Base-by-base conservation (phyloP, 371 early-diverging fungal genomes). In the Cokeromyces recurvatus region DNA sequence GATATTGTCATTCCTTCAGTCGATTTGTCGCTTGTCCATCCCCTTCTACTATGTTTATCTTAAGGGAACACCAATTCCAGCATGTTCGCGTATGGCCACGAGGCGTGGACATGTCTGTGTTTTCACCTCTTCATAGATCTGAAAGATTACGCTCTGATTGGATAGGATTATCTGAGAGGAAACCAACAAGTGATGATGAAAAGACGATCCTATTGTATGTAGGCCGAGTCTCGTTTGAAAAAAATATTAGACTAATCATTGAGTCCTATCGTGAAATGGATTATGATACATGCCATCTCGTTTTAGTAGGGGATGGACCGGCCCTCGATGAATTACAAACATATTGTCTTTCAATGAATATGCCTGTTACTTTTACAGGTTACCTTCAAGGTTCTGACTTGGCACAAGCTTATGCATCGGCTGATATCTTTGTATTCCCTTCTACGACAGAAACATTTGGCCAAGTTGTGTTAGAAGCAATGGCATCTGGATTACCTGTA, bases 401-500 rank as follows among this genome's bases (percentile, higher is more conserved):
- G 16, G 59, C 67, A 6, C 47, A 67, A 17, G 71, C 67, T 0
- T 75, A 66, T 53, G 71, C 75, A 0, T 75, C 75, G 3, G 69
- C 75, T 21, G 75, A 75, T 48, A 38, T 75, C 2, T 75, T 75
- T 65, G 67, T 65, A 0, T 75, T 75, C 23, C 69, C 75, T 16
- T 71, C 71, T 6, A 38, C 43, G 4, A 71, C 71, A 9, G 75
- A 75, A 22, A 75, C 75, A n/a, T 75, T 71, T 63, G 75, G 75
- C 11, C 75, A 75, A 25, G 71, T 75, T 3, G 71, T 75, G 0
- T 40, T 75, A 38, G 71, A 75, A 16, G 58, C 69, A 11, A 71
- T 75, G 71, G 64, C 71, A 12, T 75, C 75, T 2, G 66, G 66
- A 7, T 38, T 75, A 14, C 67, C 75, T 4, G 71, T 75, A 21